Evolutionary conservation across 495 filamentous ascomycete genomes (phyloP).

Genomic region (Penicillium diatomitis): DNA sequence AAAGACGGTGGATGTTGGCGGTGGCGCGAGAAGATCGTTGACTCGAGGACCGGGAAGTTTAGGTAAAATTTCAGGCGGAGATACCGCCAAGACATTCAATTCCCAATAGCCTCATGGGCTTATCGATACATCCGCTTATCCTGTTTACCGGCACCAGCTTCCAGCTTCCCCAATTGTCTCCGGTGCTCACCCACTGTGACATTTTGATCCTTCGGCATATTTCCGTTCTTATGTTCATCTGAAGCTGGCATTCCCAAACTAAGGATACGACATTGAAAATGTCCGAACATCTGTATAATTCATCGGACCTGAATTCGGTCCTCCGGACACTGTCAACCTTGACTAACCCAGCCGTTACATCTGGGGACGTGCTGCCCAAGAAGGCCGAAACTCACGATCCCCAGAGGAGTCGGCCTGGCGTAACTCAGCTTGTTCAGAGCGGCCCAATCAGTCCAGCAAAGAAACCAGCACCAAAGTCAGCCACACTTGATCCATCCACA

Average conservation of each 20-base stretch:
- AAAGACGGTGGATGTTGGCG: conserved; percentile 5
- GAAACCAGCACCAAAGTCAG: conserved; percentile 2
- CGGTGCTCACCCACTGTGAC: not conserved
- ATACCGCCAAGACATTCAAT: conserved; percentile 17
- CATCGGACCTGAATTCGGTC: conserved; percentile 44
- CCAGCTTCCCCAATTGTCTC: too few relatives aligned
- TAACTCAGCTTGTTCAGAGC: conserved; percentile 7
- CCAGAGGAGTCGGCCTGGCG: conserved; percentile 1
- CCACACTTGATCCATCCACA: conserved; percentile 37
- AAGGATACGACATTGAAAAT: conserved; percentile 8
- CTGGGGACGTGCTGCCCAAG: conserved; percentile 1
- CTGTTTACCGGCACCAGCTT: not conserved
- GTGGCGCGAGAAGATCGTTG: conserved; percentile 4
- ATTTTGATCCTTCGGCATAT: not conserved
- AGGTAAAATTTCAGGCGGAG: conserved; percentile 33
- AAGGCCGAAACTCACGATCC: not conserved
- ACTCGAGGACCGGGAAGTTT: conserved; percentile 10
- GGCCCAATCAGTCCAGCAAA: not conserved
- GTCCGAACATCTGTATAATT: conserved; percentile 26
- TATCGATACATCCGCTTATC: not conserved
- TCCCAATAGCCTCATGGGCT: conserved; percentile 10
- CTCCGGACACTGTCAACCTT: conserved; percentile 41
- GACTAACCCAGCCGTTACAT: conserved; percentile 4
- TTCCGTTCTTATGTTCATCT: not conserved
- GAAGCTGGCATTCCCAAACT: not conserved